These are phyloP conservation scores for Echeveria elegans DNA, from an alignment of 164 flowering plant genomes.

Conservation along the genomic window DNA sequence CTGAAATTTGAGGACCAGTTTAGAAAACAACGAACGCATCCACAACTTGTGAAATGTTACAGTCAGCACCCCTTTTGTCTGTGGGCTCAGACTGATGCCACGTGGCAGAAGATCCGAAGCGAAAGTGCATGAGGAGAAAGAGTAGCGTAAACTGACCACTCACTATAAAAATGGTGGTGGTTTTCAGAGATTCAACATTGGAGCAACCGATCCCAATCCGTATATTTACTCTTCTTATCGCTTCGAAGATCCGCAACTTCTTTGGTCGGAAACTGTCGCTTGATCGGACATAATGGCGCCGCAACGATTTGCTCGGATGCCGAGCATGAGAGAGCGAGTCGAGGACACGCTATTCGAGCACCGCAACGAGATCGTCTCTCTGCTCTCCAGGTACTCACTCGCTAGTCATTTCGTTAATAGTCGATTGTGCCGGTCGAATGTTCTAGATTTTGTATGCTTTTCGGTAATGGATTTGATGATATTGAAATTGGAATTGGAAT, in stretches of 20 bases:
- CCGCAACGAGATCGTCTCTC: conserved; percentile 80
- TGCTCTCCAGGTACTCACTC: conserved; percentile 68
- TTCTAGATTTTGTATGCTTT: not conserved
- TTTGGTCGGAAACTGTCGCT: not conserved
- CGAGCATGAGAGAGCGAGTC: conserved; percentile 71
- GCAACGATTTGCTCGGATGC: conserved; percentile 34
- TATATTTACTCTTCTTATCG: not conserved
- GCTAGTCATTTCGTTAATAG: too few relatives aligned
- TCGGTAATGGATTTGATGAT: too few relatives aligned
- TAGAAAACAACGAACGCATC: not conserved
- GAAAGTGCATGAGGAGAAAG: not conserved
- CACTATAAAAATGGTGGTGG: not conserved
- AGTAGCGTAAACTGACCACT: not conserved
- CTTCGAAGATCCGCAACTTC: not conserved
- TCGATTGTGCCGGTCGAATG: too few relatives aligned
- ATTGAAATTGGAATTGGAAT: not conserved
- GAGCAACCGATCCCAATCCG: not conserved
- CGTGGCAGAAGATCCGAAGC: not conserved
- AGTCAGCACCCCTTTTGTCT: not conserved
- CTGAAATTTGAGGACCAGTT: not conserved
- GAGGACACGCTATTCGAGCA: conserved; percentile 83
- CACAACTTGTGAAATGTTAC: not conserved
- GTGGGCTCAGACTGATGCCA: not conserved
- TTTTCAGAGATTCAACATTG: not conserved
- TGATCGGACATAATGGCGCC: conserved; percentile 22